phyloP scores from a whole-genome alignment of 805 yeast species.

The Huiozyma sinensis region DNA sequence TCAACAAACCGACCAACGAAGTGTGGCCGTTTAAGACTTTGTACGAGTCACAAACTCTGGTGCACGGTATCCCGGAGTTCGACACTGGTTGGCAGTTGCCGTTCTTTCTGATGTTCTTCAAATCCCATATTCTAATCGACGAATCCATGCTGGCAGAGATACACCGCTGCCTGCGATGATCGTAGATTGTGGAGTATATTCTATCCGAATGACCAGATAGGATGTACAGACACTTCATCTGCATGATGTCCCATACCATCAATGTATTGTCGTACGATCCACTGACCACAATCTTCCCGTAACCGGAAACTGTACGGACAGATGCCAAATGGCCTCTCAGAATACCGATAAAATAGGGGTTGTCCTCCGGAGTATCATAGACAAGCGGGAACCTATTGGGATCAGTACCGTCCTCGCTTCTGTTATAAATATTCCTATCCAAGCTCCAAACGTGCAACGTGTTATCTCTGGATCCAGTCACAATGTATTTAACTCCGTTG shows the following conservation, averaged over 20 bases:
- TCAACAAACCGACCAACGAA: constrained; percentile 78
- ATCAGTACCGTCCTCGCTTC: constrained; percentile 58
- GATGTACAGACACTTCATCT: constrained; percentile 61
- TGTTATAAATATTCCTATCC: constrained; percentile 47
- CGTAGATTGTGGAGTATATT: constrained; percentile 82
- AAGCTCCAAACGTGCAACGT: constrained; percentile 76
- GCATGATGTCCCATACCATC: constrained; percentile 82
- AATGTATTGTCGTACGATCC: constrained; percentile 88
- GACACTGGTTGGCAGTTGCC: constrained; percentile 19
- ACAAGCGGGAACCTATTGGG: constrained; percentile 46
- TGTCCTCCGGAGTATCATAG: constrained; percentile 28
- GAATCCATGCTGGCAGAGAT: constrained; percentile 89
- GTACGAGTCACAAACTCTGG: constrained; percentile 28
- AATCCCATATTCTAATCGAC: constrained; percentile 82
- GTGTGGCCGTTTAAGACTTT: constrained; percentile 77
- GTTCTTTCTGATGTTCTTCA: constrained; percentile 56
- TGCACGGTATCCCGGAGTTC: constrained; percentile 17
- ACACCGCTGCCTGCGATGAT: constrained; percentile 64
- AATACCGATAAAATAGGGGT: constrained; percentile 58
- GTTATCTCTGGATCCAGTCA: constrained; percentile 76
- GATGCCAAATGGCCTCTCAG: constrained; percentile 68
- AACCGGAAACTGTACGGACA: constrained; percentile 80
- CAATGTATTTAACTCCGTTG: constrained; percentile 56
- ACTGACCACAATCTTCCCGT: constrained; percentile 72
- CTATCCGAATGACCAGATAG: constrained; percentile 77